phyloP scores from a whole-genome alignment of 2,329 filamentous ascomycete species.

The Tolypocladium amazonense region DNA sequence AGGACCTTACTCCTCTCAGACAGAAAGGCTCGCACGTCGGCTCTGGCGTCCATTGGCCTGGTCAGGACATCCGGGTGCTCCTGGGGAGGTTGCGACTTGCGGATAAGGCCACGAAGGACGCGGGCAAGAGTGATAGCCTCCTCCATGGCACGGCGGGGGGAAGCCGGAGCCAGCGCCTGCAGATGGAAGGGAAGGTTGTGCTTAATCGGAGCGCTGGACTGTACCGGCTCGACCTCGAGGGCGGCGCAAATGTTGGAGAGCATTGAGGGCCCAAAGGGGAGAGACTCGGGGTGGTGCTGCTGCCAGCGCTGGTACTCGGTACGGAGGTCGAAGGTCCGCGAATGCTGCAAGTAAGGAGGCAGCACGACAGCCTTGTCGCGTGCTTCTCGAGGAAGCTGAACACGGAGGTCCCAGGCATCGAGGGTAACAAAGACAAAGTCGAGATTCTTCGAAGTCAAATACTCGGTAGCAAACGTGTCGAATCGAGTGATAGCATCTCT shows the following conservation, averaged over 20 bases:
- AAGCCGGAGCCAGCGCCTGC: slow-evolving; percentile 89
- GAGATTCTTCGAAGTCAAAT: slow-evolving; percentile 79
- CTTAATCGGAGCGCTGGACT: slow-evolving; percentile 96
- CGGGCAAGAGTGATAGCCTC: slow-evolving; percentile 90
- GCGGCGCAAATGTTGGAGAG: slow-evolving; percentile 97
- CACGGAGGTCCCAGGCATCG: slow-evolving; percentile 95
- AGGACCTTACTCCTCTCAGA: slow-evolving; percentile 96
- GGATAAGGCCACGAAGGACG: slow-evolving; percentile 83
- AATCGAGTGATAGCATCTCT: slow-evolving; percentile 93
- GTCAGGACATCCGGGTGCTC: slow-evolving; percentile 93
- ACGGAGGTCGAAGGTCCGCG: slow-evolving; percentile 89
- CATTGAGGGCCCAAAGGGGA: slow-evolving; percentile 92
- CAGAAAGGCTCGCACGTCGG: slow-evolving; percentile 91
- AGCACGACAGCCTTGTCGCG: slow-evolving; percentile 97
- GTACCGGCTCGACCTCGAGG: slow-evolving; percentile 93
- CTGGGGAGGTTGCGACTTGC: slow-evolving; percentile 88
- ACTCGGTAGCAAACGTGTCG: slow-evolving; percentile 85
- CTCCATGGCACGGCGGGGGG: slow-evolving; percentile 92
- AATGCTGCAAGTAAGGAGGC: slow-evolving; percentile 94
- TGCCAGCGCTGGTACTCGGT: slow-evolving; percentile 99
- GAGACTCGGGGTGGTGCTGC: slow-evolving; percentile 92
- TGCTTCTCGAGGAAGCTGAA: slow-evolving; percentile 93
- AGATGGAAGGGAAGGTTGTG: slow-evolving; percentile 97
- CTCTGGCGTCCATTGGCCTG: slow-evolving; percentile 90
- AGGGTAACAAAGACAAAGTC: slow-evolving; percentile 98